Conservation (phyloP, 345 rosid genomes). For the Sisymbrium altissimum region DNA sequence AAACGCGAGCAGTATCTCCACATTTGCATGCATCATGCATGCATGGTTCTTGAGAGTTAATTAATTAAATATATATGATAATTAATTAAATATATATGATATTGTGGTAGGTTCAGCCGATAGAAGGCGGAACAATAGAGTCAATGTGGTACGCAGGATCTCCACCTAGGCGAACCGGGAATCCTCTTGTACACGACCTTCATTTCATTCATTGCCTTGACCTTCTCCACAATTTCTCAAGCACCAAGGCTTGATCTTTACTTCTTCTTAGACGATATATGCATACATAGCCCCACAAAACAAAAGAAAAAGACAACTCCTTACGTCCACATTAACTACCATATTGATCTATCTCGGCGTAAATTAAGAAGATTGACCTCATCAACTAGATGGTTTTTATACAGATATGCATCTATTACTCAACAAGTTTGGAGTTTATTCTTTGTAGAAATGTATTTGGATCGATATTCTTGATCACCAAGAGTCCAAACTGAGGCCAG, state of each 20-base stretch:
- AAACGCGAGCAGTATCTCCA: background rate
- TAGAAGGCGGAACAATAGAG: conserved; percentile 33
- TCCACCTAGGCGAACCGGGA: conserved; percentile 71
- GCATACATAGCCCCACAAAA: background rate
- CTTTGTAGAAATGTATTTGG: background rate
- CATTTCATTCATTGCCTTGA: conserved; percentile 67
- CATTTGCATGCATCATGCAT: conserved; percentile 2
- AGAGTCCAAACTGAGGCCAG: background rate
- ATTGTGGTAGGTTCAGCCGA: conserved; percentile 23
- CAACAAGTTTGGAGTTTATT: background rate
- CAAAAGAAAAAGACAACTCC: background rate
- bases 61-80: background rate
- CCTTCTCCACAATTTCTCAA: conserved; percentile 54
- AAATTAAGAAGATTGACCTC: background rate
- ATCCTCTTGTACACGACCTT: conserved; percentile 69
- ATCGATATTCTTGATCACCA: background rate
- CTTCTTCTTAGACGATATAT: background rate
- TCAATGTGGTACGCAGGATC: conserved; percentile 57
- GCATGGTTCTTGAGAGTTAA: background rate
- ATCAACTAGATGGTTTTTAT: background rate
- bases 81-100: background rate
- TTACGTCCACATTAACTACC: background rate
- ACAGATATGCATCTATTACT: background rate
- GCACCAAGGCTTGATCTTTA: conserved; percentile 38
- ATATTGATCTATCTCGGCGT: background rate